phyloP scores from a whole-genome alignment of 2,329 filamentous ascomycete species.

The Allantophomopsis lycopodina region DNA sequence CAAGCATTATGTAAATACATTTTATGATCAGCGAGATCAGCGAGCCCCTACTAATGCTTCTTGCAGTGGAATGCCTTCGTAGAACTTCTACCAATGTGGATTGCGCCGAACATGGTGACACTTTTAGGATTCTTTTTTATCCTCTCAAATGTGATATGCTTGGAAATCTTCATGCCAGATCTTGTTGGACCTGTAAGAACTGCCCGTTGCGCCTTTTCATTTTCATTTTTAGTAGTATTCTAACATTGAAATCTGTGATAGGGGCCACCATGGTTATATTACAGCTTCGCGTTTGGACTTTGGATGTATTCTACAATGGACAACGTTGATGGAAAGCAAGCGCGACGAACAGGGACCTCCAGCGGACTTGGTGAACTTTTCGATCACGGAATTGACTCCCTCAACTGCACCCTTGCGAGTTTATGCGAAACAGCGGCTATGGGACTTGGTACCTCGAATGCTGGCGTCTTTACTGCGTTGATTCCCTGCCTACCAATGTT shows the following conservation, averaged over 20 bases:
- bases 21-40: conserved; percentile 8
- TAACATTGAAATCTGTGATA: conserved; percentile 19
- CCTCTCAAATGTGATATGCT: conserved; percentile 59
- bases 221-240: background rate
- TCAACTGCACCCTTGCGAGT: conserved; percentile 92
- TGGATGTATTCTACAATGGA: conserved; percentile 99
- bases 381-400: conserved; percentile 94
- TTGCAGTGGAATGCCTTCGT: conserved; percentile 92
- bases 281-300: conserved; percentile 85
- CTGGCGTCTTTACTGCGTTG: conserved; percentile 83
- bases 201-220: background rate
- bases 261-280: conserved; percentile 87
- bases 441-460: conserved; percentile 71
- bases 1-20: conserved; percentile 70
- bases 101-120: conserved; percentile 96
- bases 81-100: conserved; percentile 83
- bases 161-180: conserved; percentile 78
- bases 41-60: conserved; percentile 8
- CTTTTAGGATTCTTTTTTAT: conserved; percentile 92
- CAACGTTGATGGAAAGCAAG: conserved; percentile 97
- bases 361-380: conserved; percentile 93
- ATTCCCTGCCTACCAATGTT: conserved; percentile 95
- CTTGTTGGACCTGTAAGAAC: conserved; percentile 69
- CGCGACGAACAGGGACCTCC: conserved; percentile 84
- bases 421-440: conserved; percentile 86